Base-by-base conservation (phyloP, 257 asterid genomes). In the Jacaranda copaia region DNA sequence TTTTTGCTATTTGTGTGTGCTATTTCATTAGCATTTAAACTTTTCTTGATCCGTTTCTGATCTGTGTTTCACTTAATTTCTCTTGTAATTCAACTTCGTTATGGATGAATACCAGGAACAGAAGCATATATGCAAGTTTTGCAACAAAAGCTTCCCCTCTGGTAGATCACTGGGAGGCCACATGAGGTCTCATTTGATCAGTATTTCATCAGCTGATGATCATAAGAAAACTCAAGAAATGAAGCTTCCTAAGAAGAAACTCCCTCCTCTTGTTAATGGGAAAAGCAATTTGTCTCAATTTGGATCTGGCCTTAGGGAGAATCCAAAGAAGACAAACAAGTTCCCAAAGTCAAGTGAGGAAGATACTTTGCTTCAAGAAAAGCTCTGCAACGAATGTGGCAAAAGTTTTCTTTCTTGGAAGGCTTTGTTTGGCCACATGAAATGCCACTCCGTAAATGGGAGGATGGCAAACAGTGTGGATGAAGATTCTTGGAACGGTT, bases 401-500 rank as follows among this genome's bases (percentile, higher is more conserved):
- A 92, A 86, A 79, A 74, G 84, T 13, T 94, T 94, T 79, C 89
- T 56, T n/a, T 90, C 97, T 57, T 85, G 92, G 93, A 92, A 89
- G 85, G 96, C 97, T 74, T 76, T 94, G 84, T 94, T 90, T 83
- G 96, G 97, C 18, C 98, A 92, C 82, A 94, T 92, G 96, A 92
- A 92, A 74, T 88, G 91, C 80, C 97, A 94, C 80, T 90, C 97
- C 55, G 81, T 82, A 5, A 89, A 81, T 42, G 76, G 66, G 62
- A 75, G 77, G 51, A 52, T 20, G 56, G 67, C 75, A 51, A 76
- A 66, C 52, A 68, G 69, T 38, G 51, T 56, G 60, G 89, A 77
- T 7, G 85, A 85, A 18, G 90, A 86, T 81, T 92, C 90, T 68
- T 81, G 81, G 85, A 79, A 83, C 63, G 60, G 72, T 48, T 75